Conservation (phyloP, 176 grass and related monocot species). For the Cenchrus purpureus region DNA sequence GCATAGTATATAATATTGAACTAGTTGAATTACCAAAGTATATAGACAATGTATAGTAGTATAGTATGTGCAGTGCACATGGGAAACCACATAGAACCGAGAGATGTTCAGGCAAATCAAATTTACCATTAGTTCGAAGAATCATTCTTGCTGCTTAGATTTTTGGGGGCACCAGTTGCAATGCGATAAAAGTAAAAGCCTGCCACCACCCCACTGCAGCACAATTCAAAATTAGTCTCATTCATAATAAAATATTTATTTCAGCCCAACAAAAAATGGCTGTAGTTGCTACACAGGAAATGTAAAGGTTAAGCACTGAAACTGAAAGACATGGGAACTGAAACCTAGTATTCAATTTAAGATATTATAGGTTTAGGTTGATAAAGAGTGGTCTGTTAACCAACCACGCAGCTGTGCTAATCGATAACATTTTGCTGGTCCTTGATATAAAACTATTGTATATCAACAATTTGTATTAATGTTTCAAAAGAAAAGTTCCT, state of each 20-base stretch:
- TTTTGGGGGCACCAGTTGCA: constrained; percentile 28
- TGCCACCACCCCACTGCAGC: constrained; percentile 59
- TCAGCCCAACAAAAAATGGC: not conserved
- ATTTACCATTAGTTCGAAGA: constrained; percentile 51
- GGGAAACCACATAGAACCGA: constrained; percentile 1
- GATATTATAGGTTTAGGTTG: not conserved
- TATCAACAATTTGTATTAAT: not conserved
- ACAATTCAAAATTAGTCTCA: constrained; percentile 34
- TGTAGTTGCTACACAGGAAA: not conserved
- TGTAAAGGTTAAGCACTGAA: constrained; percentile 19
- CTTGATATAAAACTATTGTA: not conserved
- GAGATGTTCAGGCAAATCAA: constrained; percentile 3
- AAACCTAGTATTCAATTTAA: not conserved
- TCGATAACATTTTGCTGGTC: constrained; percentile 3
- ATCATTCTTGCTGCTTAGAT: constrained; percentile 30
- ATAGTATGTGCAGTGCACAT: not conserved
- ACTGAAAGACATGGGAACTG: not conserved
- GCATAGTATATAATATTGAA: constrained; percentile 20
- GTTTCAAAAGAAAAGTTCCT: not conserved
- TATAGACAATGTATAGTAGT: not conserved
- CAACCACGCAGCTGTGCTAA: constrained; percentile 10
- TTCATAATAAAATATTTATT: constrained; percentile 5
- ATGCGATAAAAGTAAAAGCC: constrained; percentile 61
- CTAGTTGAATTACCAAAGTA: constrained; percentile 11
- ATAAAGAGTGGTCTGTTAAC: not conserved